Evolutionary conservation across 805 yeast genomes (phyloP), one percentile per base, ranked within the genome.

Genomic region (Saturnispora dispora): DNA sequence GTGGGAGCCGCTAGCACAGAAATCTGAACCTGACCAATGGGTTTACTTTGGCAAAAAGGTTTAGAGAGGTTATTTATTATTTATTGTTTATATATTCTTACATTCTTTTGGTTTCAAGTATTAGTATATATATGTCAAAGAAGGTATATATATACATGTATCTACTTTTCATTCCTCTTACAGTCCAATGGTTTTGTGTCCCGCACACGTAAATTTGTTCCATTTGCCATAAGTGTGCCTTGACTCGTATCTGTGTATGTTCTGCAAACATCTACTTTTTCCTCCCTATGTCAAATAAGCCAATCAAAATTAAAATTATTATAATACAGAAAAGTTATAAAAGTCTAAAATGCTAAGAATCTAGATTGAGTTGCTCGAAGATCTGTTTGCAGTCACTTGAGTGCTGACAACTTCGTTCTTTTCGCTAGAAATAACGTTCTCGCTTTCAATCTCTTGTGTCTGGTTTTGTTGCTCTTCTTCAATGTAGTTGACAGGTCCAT

Each of bases 21-120:
- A 82, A 66, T 90, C 95, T 13, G 72, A 82, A 57, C 82, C 78
- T 22, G 95, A 83, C 69, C 93, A 85, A 67, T 87, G 96, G 96
- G 81, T 78, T 43, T 83, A 83, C 69, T 84, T 82, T 64, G 89
- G 88, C 28, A 82, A 79, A 71, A 79, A 77, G 64, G 64, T 78
- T 45, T 80, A 67, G 66, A 30, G 9, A 53, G 77, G 25, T 71
- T 27, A 42, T 20, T 42, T 27, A 42, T 37, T 35, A n/a, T n/a
- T 35, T 35, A 41, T 41, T 28, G 18, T 43, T 32, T 32, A 44
- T 44, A 17, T 32, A 44, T 44, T 44, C 46, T 20, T 20, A 32
- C 22, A 18, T 22, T 20, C 27, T 27, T 20, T 8, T 25, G 15
- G 15, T 30, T 44, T 10, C 10, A 20, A 17, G 13, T 37, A 37